These are phyloP conservation scores for Yamadazyma dendronema DNA, from an alignment of 1,139 yeast species.

Conservation along the genomic window DNA sequence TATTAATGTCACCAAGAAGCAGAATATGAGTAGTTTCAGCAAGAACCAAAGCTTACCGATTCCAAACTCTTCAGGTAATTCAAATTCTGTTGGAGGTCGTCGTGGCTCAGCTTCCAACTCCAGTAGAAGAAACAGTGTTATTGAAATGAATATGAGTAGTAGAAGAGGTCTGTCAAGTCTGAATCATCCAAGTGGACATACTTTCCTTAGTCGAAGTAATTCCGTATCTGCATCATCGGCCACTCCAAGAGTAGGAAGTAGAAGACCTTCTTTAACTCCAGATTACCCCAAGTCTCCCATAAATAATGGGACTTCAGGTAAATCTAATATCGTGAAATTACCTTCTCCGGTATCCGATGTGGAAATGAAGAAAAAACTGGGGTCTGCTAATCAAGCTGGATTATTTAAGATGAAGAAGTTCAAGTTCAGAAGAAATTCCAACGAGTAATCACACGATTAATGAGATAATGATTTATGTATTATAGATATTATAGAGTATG, in stretches of 20 bases:
- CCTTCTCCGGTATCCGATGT: conserved; percentile 18
- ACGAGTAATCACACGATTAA: conserved; percentile 14
- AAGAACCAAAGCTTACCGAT: conserved; percentile 9
- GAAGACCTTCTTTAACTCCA: conserved; percentile 9
- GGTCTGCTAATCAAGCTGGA: not conserved
- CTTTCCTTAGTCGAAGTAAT: conserved; percentile 1
- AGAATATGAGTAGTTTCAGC: conserved; percentile 9
- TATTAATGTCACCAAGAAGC: conserved; percentile 20
- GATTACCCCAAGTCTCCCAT: conserved; percentile 19
- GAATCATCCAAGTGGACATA: not conserved
- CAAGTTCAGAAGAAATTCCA: conserved; percentile 25
- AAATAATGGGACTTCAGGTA: conserved; percentile 9
- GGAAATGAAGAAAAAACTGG: conserved; percentile 14
- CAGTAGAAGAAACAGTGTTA: conserved; percentile 1
- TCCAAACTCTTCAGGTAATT: not conserved
- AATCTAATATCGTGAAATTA: conserved; percentile 11
- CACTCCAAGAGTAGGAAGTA: not conserved
- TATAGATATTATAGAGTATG: not conserved
- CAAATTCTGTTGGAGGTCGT: conserved; percentile 1
- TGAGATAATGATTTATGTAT: conserved; percentile 4
- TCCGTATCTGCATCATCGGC: not conserved
- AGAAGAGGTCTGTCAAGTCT: conserved; percentile 2
- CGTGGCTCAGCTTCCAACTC: not conserved
- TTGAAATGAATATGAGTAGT: not conserved
- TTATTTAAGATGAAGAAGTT: conserved; percentile 24